phyloP scores from a whole-genome alignment of 179 eudicot genomes.

The Sideroxylon spinosum region DNA sequence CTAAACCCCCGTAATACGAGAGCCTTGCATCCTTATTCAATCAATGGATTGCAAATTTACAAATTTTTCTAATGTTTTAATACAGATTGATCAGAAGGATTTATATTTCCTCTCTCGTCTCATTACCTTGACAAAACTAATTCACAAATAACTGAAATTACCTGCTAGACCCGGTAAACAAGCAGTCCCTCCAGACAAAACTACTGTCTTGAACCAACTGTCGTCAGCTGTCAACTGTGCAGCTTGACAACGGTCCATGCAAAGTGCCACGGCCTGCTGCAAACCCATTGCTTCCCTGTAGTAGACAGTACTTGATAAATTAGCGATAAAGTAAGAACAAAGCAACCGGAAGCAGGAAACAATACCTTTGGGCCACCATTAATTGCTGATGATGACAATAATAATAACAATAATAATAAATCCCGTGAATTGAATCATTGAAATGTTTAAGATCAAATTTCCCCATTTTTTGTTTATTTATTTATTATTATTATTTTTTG shows the following conservation, averaged over 20 bases:
- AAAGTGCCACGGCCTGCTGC: slow-evolving; percentile 82
- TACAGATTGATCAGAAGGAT: not conserved
- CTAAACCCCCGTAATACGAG: too few relatives aligned
- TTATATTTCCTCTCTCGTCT: not conserved
- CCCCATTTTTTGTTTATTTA: too few relatives aligned
- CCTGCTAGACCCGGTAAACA: slow-evolving; percentile 90
- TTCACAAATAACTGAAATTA: slow-evolving; percentile 16
- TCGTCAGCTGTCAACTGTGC: slow-evolving; percentile 61
- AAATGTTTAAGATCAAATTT: not conserved
- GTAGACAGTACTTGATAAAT: not conserved
- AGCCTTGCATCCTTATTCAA: too few relatives aligned
- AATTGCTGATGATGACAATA: not conserved
- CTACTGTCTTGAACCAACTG: slow-evolving; percentile 86
- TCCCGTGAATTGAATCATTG: not conserved
- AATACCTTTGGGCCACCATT: not conserved
- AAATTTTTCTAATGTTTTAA: not conserved
- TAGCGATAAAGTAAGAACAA: slow-evolving; percentile 1
- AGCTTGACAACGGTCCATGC: slow-evolving; percentile 83
- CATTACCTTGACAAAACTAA: not conserved
- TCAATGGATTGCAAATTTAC: not conserved
- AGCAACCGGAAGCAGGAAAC: not conserved
- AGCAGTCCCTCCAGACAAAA: slow-evolving; percentile 77
- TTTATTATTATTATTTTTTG: too few relatives aligned
- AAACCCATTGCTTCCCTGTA: slow-evolving; percentile 75
- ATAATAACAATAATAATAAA: not conserved